Base-by-base conservation (phyloP, 1,284 basidiomycete genomes). In the Apiotrichum gamsii region DNA sequence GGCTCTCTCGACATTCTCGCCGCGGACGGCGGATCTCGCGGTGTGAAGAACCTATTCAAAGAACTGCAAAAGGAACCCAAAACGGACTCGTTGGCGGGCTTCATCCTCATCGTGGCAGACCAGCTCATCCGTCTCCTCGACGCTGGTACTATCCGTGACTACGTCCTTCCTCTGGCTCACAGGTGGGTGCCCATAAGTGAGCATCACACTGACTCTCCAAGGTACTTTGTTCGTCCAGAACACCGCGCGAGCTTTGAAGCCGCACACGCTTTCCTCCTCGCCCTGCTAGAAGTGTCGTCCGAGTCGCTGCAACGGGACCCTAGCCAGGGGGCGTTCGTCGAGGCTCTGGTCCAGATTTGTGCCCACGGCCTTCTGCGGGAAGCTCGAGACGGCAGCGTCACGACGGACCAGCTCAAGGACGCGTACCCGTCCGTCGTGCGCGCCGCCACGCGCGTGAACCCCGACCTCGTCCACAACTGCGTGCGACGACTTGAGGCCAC, bases 1-100 rank as follows among this genome's bases (percentile, higher is more conserved):
- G 66, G 64, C 0, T 56, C 44, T 11, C 51, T 65, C 4, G 66
- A 69, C 37, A 39, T 69, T 18, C 35, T 64, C 8, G 57, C 51
- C 13, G 55, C 44, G 34, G 16, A 47, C 16, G 37, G 51, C 10
- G 44, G 58, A 32, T 3, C 58, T 32, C 14, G 32, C 23, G 16
- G 30, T 3, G 19, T 53, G 35, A 25, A 41, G 23, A 9, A 25
- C 5, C 37, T 53, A 6, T 45, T 53, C 30, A 28, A 32, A 8
- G 29, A 36, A 15, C 37, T 53, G 11, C 20, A 35, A 21, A 21
- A 16, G 8, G 20, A 43, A 24, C 32, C 34, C 6, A 8, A 33
- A 23, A 15, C 41, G 2, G 50, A 53, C 10, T 46, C 51, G 3
- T 42, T 51, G 25, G 59, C 52, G 0, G 57, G 52, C 1, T 65